Percentiles rank a stretch among this genome's conserved stretches.
Evolutionary conservation across 2,329 filamentous ascomycete genomes (phyloP).

Genomic region (Pyricularia grisea): DNA sequence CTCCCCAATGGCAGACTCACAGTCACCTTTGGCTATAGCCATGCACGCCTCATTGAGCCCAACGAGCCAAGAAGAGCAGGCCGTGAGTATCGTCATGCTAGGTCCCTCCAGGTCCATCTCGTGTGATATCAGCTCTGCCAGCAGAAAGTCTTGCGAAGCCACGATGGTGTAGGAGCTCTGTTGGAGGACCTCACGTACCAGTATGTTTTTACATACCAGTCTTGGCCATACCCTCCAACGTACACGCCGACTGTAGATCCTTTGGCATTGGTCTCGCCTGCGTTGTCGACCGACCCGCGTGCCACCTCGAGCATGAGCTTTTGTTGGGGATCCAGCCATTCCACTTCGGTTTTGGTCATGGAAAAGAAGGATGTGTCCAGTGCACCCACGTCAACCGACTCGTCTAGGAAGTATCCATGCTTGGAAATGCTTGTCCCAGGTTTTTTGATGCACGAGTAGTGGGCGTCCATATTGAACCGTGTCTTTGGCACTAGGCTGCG

Average conservation of each 20-base stretch:
- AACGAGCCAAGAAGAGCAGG: constrained; percentile 30
- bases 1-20: constrained; percentile 11
- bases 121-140: no score
- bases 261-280: constrained; percentile 15
- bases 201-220: constrained; percentile 13
- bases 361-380: constrained; percentile 10
- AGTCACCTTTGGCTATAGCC: constrained; percentile 13
- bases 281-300: constrained; percentile 10
- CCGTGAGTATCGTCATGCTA: constrained; percentile 31
- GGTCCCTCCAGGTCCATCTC: no score
- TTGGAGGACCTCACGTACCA: no score
- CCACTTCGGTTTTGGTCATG: constrained; percentile 8
- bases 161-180: no score
- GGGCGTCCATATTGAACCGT: constrained; percentile 21
- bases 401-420: constrained; percentile 9
- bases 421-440: neutral
- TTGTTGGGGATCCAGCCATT: constrained; percentile 10
- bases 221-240: constrained; percentile 21
- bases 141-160: no score
- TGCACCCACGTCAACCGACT: neutral
- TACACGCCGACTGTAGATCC: constrained; percentile 21
- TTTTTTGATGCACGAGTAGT: constrained; percentile 10
- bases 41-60: constrained; percentile 29
- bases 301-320: constrained; percentile 13
- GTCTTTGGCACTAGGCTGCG: constrained; percentile 19